Evolutionary conservation across 2,329 filamentous ascomycete genomes (phyloP).

Genomic region (Pseudonectria foliicola): DNA sequence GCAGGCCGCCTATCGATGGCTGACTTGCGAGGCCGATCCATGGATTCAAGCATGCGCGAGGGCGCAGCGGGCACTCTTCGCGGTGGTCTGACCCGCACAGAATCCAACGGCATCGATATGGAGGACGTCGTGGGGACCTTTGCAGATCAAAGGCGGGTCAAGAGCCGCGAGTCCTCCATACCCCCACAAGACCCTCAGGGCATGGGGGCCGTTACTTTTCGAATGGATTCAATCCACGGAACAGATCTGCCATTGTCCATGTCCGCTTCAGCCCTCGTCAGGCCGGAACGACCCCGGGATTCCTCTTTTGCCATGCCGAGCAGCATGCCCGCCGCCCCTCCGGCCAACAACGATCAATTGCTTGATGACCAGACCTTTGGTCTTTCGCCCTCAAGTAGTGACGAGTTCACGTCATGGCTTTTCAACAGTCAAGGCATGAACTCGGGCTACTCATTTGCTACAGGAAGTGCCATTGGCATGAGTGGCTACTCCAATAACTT

Average conservation of each 20-base stretch:
- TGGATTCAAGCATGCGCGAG: neutral
- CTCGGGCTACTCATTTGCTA: constrained; percentile 17
- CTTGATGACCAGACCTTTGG: constrained; percentile 21
- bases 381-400: constrained; percentile 20
- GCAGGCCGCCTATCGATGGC: constrained; percentile 7
- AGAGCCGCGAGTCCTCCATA: constrained; percentile 16
- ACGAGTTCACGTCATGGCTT: constrained; percentile 22
- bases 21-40: constrained; percentile 4
- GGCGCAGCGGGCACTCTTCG: too few relatives aligned
- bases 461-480: constrained; percentile 13
- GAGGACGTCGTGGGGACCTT: constrained; percentile 14
- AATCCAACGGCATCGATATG: neutral
- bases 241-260: constrained; percentile 16
- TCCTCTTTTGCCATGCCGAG: constrained; percentile 17
- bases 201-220: constrained; percentile 10
- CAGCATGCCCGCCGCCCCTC: constrained; percentile 7
- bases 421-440: constrained; percentile 19
- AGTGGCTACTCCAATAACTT: constrained; percentile 22
- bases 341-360: constrained; percentile 12
- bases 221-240: constrained; percentile 14
- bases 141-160: constrained; percentile 2
- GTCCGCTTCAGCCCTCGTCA: constrained; percentile 13
- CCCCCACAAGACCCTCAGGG: constrained; percentile 16
- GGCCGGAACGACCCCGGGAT: constrained; percentile 14
- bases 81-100: too few relatives aligned